Base-by-base conservation (phyloP, 2,329 filamentous ascomycete genomes). In the Onygenales sp. region DNA sequence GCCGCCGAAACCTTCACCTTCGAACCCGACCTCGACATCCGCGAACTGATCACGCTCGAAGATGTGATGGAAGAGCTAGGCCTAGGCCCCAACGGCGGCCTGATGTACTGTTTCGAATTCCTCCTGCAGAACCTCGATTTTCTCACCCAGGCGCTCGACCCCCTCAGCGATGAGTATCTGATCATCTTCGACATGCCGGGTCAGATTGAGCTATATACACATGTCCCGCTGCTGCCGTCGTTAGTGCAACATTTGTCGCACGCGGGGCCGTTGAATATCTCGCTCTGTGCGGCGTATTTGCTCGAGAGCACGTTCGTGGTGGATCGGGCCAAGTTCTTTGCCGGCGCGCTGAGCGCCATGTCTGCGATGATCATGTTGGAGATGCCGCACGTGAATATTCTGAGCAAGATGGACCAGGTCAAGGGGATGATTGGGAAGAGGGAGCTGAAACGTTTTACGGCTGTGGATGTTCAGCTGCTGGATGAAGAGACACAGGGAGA, bases 141-240 rank as follows among this genome's bases (percentile, higher is more conserved):
- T 72, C 76, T 96, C 49, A 88, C 87, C 46, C 87, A 94, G 58
- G 84, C 87, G 14, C 82, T 96, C 53, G 89, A 95, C 62, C 81
- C 84, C 42, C 77, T 95, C 53, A 92, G 88, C 8, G 93, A 98
- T 63, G 93, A 97, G 64, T 96, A 95, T 70, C 81, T 98, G 58
- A 95, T 97, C 70, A 87, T 98, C 58, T 90, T 98, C 73, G 93
- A 98, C 73, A 96, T 97, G 87, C 93, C 93, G 0, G 93, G 93
- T 54, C 93, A 98, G 75, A 97, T 98, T 70, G 93, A 98, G 74
- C 82, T 98, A 11, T 98, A 97, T 74, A 97, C 92, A 2, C 93
- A 98, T 68, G 87, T 97, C 36, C 93, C 93, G 40, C 87, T 98
- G 59, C 77, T 98, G 34, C 93, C 93, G 1, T 82, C 84, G 17